Evolutionary conservation across 495 filamentous ascomycete genomes (phyloP), one percentile per base, ranked within the genome.

Genomic region (Barbatosphaeria neglecta): DNA sequence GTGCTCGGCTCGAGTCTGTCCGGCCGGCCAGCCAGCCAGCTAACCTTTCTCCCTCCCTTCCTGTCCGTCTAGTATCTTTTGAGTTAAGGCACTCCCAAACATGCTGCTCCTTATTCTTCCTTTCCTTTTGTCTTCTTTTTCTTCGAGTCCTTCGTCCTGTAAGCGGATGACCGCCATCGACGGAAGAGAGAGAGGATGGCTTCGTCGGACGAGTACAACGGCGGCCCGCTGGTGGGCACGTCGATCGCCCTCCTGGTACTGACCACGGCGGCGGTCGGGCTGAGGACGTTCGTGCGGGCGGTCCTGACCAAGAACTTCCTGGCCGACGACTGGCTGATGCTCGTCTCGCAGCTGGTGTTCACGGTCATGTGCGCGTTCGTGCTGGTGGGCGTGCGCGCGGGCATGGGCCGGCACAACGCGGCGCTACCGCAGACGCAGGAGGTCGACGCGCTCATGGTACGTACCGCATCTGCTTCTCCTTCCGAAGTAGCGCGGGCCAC

Each of bases 321-420:
- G 41, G 54, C 48, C 33, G 66, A 69, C 46, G 66, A 69, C 49
- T 66, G 64, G 63, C 48, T 67, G 40, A 66, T 69, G 61, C 45
- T 67, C n/a, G 43, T 56, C 22, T 51, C 62, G 44, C 65, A 65
- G 53, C 62, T 65, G 55, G 53, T 47, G 23, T 67, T 65, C 44
- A 64, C 57, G 1, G 22, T 63, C 8, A 63, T 60, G 16, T 66
- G 62, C 40, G 43, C 46, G 10, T 62, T 65, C 31, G 51, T 65
- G 9, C 46, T 66, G 1, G 27, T 22, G 17, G 66, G 62, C 19
- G 50, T 70, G 11, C 33, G 38, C 3, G 37, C 56, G 39, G 66
- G 66, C 28, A 50, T 68, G 9, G 66, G 66, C 15, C 54, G 53
- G 17, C 66, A 70, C 43, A 57, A 70, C 52, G 41, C 15, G 28